Evolutionary conservation across 2,329 filamentous ascomycete species (phyloP).

Genomic region (Penicillium polonicum): DNA sequence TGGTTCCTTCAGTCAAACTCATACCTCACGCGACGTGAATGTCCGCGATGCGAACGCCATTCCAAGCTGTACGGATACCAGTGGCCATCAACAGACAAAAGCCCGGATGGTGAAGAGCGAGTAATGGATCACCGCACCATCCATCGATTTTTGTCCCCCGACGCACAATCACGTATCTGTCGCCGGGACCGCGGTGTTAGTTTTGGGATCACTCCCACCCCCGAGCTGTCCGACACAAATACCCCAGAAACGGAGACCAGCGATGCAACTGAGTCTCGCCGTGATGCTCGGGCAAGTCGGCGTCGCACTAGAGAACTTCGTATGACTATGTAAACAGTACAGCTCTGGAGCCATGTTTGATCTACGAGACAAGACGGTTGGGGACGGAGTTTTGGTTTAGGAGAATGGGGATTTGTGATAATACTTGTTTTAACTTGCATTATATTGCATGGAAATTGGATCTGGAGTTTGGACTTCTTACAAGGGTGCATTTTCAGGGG

Average conservation of each 20-base stretch:
- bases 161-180: slow-evolving; percentile 58
- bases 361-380: slow-evolving; percentile 4
- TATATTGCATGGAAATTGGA: slow-evolving; percentile 11
- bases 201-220: slow-evolving; percentile 38
- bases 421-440: slow-evolving; percentile 14
- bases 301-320: slow-evolving; percentile 34
- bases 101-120: slow-evolving; percentile 67
- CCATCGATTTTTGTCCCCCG: slow-evolving; percentile 74
- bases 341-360: background rate
- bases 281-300: slow-evolving; percentile 37
- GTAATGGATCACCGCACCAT: slow-evolving; percentile 83
- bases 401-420: slow-evolving; percentile 9
- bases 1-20: slow-evolving; percentile 87
- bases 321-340: slow-evolving; percentile 35
- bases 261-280: slow-evolving; percentile 36
- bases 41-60: slow-evolving; percentile 90
- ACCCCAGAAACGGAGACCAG: slow-evolving; percentile 40
- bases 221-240: slow-evolving; percentile 39
- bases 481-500: slow-evolving; percentile 8
- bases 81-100: slow-evolving; percentile 94
- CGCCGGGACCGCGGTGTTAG: slow-evolving; percentile 41
- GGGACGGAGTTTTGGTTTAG: slow-evolving; percentile 3
- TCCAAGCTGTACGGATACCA: slow-evolving; percentile 92
- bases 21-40: slow-evolving; percentile 80
- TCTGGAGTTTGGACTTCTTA: slow-evolving; percentile 11